Percentiles rank a stretch among this genome's conserved stretches.
phyloP scores from a whole-genome alignment of 1,284 basidiomycete species.

The Irpex sp. region DNA sequence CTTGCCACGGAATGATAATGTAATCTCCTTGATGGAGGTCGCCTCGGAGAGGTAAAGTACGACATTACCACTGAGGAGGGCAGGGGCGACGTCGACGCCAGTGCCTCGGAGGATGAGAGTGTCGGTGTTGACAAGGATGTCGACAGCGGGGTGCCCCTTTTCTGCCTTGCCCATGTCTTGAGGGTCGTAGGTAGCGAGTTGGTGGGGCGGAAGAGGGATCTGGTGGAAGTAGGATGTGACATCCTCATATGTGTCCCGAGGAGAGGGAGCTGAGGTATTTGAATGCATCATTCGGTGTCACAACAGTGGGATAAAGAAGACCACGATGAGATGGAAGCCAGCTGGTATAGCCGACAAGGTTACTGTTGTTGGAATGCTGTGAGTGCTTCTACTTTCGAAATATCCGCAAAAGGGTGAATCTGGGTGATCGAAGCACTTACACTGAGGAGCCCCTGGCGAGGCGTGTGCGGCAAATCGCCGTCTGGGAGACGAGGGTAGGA shows the following conservation, averaged over 20 bases:
- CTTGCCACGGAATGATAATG: conserved; percentile 81
- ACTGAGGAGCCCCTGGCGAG: not conserved
- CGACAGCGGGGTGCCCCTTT: conserved; percentile 49
- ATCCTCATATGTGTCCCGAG: conserved; percentile 26
- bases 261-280: conserved; percentile 17
- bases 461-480: not conserved
- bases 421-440: not conserved
- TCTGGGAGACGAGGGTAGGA: not conserved
- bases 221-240: conserved; percentile 31
- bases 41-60: conserved; percentile 76
- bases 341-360: conserved; percentile 1
- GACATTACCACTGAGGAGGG: conserved; percentile 72
- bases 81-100: conserved; percentile 80
- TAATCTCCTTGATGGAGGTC: conserved; percentile 85
- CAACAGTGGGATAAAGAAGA: conserved; percentile 7
- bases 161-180: conserved; percentile 41
- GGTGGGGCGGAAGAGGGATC: conserved; percentile 26
- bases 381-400: not conserved
- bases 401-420: not conserved
- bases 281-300: conserved; percentile 18
- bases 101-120: conserved; percentile 73
- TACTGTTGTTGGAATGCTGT: not conserved
- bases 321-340: conserved; percentile 9
- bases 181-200: conserved; percentile 21
- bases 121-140: conserved; percentile 73